These are phyloP conservation scores for Ophiorrhiza pumila DNA, from an alignment of 257 asterid species.

Conservation along the genomic window DNA sequence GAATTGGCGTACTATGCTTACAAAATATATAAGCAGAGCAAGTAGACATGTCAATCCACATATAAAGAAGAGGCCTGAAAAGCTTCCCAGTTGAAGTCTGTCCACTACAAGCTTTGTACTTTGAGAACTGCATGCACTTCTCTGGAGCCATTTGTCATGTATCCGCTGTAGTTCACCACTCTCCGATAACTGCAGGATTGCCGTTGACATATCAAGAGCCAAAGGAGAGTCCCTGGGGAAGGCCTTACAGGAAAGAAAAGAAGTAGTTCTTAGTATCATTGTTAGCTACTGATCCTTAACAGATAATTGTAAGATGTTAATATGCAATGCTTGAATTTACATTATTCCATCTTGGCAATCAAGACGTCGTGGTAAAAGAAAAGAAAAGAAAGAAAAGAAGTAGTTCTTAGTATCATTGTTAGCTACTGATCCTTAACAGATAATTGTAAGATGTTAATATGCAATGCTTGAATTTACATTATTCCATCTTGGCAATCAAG, in stretches of 20 bases:
- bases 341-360: background rate
- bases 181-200: conserved; percentile 48
- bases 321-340: background rate
- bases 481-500: too few relatives aligned
- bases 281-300: background rate
- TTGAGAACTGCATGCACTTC: conserved; percentile 51
- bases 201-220: conserved; percentile 57
- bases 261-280: background rate
- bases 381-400: too few relatives aligned
- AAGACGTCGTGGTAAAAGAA: background rate
- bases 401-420: too few relatives aligned
- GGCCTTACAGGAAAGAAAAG: conserved; percentile 32
- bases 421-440: too few relatives aligned
- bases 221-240: conserved; percentile 53
- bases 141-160: conserved; percentile 54
- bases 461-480: too few relatives aligned
- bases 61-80: conserved; percentile 42
- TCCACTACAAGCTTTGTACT: conserved; percentile 42
- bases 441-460: too few relatives aligned
- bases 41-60: conserved; percentile 43
- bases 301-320: background rate
- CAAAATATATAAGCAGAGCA: conserved; percentile 43
- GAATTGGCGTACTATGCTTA: conserved; percentile 28
- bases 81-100: conserved; percentile 43
- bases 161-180: conserved; percentile 53